Percentiles rank a stretch among this genome's conserved stretches.
phyloP scores from a whole-genome alignment of 2,329 filamentous ascomycete species.

The Sporothrix curviconia region DNA sequence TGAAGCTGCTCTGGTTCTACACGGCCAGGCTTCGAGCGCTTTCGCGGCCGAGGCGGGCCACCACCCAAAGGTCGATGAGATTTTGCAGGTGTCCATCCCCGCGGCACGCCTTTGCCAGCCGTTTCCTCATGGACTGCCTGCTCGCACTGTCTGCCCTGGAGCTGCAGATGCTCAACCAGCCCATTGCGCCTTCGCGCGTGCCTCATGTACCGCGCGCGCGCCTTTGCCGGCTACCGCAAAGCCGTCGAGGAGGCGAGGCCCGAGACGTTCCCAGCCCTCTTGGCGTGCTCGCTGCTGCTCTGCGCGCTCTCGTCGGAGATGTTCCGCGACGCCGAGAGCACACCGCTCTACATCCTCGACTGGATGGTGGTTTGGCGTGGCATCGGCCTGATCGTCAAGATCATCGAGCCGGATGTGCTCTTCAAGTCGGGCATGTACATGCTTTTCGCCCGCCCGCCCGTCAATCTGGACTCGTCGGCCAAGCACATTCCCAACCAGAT shows the following conservation, averaged over 20 bases:
- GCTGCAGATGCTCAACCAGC: constrained; percentile 33
- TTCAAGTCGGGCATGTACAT: constrained; percentile 38
- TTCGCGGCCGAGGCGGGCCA: constrained; percentile 37
- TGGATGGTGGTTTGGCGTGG: constrained; percentile 53
- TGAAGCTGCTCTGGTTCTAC: constrained; percentile 52
- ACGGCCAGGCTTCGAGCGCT: constrained; percentile 39
- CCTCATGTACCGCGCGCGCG: constrained; percentile 41
- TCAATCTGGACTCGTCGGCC: constrained; percentile 38
- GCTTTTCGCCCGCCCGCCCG: constrained; percentile 43
- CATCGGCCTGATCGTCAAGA: constrained; percentile 42
- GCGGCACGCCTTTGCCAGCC: constrained; percentile 44
- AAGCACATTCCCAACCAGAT: constrained; percentile 41
- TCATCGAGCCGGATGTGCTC: constrained; percentile 28
- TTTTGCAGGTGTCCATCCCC: constrained; percentile 43
- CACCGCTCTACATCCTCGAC: constrained; percentile 45
- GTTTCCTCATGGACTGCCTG: constrained; percentile 50
- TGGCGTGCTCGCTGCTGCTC: constrained; percentile 46
- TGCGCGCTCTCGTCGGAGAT: constrained; percentile 43
- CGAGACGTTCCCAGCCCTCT: constrained; percentile 41
- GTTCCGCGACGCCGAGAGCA: constrained; percentile 42
- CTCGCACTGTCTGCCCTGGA: constrained; percentile 46
- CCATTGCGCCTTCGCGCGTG: constrained; percentile 34
- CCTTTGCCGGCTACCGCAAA: constrained; percentile 45
- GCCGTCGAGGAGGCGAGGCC: constrained; percentile 43
- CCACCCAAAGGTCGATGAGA: constrained; percentile 32